Conservation (phyloP, 2,329 filamentous ascomycete genomes). For the Fusarium oxysporum region DNA sequence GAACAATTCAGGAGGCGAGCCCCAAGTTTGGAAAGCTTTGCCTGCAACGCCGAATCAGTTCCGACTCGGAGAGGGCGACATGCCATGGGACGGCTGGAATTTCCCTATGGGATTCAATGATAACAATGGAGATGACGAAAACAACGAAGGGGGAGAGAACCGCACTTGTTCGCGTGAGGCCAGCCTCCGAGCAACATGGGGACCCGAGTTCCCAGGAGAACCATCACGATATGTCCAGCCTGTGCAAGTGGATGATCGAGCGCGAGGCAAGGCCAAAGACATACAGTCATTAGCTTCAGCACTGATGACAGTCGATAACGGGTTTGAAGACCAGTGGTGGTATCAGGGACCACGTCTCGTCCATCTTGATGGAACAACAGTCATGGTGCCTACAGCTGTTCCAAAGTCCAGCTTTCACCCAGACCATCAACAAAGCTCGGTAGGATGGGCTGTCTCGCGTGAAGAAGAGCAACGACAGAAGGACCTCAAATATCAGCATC, state of each 20-base stretch:
- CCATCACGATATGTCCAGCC: not conserved
- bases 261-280: conserved; percentile 48
- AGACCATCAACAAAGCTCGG: conserved; percentile 23
- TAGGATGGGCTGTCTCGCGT: conserved; percentile 33
- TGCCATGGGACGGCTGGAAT: conserved; percentile 59
- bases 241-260: conserved; percentile 48
- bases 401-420: conserved; percentile 23
- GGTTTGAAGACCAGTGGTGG: conserved; percentile 70
- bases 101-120: conserved; percentile 42
- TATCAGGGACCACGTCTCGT: conserved; percentile 57
- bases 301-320: conserved; percentile 68
- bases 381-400: conserved; percentile 32
- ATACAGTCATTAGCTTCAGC: conserved; percentile 63
- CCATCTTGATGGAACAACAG: conserved; percentile 37
- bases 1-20: conserved; percentile 36
- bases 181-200: conserved; percentile 37
- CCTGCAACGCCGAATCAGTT: conserved; percentile 52
- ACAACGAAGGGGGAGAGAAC: not conserved
- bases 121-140: conserved; percentile 13
- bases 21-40: conserved; percentile 56
- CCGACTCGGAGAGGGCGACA: conserved; percentile 58
- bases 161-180: conserved; percentile 18
- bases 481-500: conserved; percentile 6
- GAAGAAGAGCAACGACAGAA: conserved; percentile 16
- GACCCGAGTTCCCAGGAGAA: conserved; percentile 29